Conservation (phyloP, 306 rosid genomes). For the Casuarina glauca region DNA sequence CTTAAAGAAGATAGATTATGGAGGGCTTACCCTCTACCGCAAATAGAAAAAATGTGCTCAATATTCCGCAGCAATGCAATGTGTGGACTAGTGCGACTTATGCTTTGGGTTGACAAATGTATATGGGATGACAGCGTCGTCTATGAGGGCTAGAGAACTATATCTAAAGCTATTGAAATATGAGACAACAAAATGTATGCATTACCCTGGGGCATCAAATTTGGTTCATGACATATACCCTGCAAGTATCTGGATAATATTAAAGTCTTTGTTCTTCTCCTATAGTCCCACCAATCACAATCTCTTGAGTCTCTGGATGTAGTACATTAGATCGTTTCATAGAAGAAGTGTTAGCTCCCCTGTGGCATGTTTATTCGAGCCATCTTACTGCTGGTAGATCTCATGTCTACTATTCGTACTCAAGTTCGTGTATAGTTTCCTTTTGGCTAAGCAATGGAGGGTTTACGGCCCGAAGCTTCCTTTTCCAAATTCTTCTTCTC, state of each 20-base stretch:
- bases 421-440: neutral
- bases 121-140: neutral
- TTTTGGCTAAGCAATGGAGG: conserved; percentile 1
- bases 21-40: neutral
- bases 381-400: neutral
- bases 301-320: neutral
- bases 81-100: neutral
- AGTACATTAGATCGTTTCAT: neutral
- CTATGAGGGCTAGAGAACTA: neutral
- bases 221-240: neutral
- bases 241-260: neutral
- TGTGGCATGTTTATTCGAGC: neutral
- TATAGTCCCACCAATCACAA: neutral
- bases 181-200: neutral
- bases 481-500: neutral
- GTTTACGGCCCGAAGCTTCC: neutral
- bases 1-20: neutral
- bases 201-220: neutral
- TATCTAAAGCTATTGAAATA: neutral
- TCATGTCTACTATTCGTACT: neutral
- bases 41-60: neutral
- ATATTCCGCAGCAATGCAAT: neutral
- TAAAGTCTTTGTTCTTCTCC: neutral
- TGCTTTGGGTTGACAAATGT: neutral
- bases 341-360: neutral